phyloP scores from a whole-genome alignment of 2,329 filamentous ascomycete genomes.

The Paramyrothecium sp. region DNA sequence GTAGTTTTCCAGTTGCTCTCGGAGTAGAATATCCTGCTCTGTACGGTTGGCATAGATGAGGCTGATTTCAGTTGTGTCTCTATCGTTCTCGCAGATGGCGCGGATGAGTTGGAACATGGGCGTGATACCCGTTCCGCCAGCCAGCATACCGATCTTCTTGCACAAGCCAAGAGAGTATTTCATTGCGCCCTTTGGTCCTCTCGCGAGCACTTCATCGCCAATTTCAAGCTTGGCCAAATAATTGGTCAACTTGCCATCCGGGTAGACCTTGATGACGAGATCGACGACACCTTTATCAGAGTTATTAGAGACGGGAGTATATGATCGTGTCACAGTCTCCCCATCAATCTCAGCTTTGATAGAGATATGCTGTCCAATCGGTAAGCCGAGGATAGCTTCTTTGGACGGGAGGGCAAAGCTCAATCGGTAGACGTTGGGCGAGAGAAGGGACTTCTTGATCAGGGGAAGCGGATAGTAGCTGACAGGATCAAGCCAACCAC shows the following conservation, averaged over 20 bases:
- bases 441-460: slow-evolving; percentile 32
- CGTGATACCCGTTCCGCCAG: slow-evolving; percentile 37
- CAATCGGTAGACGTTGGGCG: slow-evolving; percentile 44
- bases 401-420: slow-evolving; percentile 45
- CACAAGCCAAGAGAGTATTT: slow-evolving; percentile 41
- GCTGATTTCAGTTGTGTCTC: slow-evolving; percentile 54
- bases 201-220: slow-evolving; percentile 49
- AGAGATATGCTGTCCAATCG: slow-evolving; percentile 56
- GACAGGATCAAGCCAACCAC: slow-evolving; percentile 49
- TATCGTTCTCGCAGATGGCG: slow-evolving; percentile 60
- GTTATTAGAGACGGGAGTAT: slow-evolving; percentile 54
- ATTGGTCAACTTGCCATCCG: slow-evolving; percentile 47
- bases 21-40: slow-evolving; percentile 59
- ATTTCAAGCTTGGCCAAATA: slow-evolving; percentile 46
- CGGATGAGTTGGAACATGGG: slow-evolving; percentile 55
- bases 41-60: slow-evolving; percentile 59
- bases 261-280: slow-evolving; percentile 51
- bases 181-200: slow-evolving; percentile 58
- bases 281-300: slow-evolving; percentile 46
- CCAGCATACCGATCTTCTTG: slow-evolving; percentile 53
- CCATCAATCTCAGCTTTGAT: slow-evolving; percentile 47
- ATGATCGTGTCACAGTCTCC: slow-evolving; percentile 46
- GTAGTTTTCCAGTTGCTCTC: slow-evolving; percentile 53
- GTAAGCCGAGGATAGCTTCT: slow-evolving; percentile 47
- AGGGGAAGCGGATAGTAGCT: slow-evolving; percentile 47